phyloP scores from a whole-genome alignment of 192 early-diverging fungal genomes.

The Funneliformis mosseae region DNA sequence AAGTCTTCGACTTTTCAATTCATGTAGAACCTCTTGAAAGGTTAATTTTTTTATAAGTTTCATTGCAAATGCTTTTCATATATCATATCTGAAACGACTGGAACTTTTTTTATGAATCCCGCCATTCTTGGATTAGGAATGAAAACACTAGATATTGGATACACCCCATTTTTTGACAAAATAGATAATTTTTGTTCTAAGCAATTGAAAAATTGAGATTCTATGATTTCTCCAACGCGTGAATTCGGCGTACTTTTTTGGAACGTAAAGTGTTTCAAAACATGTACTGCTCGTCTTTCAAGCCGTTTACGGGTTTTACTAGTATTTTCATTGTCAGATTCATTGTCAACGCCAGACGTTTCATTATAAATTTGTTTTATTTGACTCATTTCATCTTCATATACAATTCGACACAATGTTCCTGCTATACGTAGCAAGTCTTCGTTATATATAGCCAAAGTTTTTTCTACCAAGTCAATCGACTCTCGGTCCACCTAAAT shows the following conservation, averaged over 20 bases:
- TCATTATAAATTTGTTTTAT: slow-evolving; percentile 54
- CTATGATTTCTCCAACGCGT: slow-evolving; percentile 63
- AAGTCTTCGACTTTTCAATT: slow-evolving; percentile 62
- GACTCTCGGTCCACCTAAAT: slow-evolving; percentile 66
- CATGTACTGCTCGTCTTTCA: slow-evolving; percentile 63
- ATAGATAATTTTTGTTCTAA: slow-evolving; percentile 55
- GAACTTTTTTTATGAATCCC: slow-evolving; percentile 64
- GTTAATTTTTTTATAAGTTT: slow-evolving; percentile 54
- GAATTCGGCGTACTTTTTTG: slow-evolving; percentile 68
- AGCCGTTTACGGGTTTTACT: no score
- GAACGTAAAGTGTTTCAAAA: slow-evolving; percentile 67
- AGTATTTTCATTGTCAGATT: no score
- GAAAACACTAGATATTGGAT: slow-evolving; percentile 52
- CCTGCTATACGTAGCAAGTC: slow-evolving; percentile 76
- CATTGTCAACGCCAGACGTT: no score
- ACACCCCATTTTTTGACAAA: slow-evolving; percentile 69
- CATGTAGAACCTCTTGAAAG: slow-evolving; percentile 66
- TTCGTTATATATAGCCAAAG: slow-evolving; percentile 77
- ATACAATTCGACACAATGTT: slow-evolving; percentile 70
- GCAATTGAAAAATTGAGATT: slow-evolving; percentile 59
- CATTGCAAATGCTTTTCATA: slow-evolving; percentile 56
- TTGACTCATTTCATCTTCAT: slow-evolving; percentile 73
- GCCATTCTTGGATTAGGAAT: slow-evolving; percentile 62
- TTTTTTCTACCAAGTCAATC: slow-evolving; percentile 88
- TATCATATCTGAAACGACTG: slow-evolving; percentile 57